These are phyloP conservation scores for Periconia sp. DNA, from an alignment of 2,329 filamentous ascomycete species.

Conservation along the genomic window DNA sequence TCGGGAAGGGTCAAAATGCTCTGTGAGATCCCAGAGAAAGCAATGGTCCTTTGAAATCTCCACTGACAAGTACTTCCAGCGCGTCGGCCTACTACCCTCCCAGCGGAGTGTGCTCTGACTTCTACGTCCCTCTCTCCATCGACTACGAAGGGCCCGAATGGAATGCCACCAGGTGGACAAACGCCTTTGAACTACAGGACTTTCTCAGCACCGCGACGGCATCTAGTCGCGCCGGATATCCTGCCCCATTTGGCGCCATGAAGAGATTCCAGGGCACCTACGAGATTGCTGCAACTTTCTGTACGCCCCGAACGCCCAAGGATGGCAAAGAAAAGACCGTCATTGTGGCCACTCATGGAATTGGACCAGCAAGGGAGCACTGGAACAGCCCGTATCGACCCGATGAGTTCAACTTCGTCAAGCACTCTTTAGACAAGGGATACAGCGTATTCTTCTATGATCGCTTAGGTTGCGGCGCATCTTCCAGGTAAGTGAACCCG, in stretches of 20 bases:
- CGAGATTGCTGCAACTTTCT: constrained; percentile 9
- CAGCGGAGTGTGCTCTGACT: constrained; percentile 8
- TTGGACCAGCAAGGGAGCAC: constrained; percentile 31
- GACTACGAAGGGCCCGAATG: constrained; percentile 6
- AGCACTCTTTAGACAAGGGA: constrained; percentile 29
- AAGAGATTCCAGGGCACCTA: constrained; percentile 3
- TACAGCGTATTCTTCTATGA: constrained; percentile 43
- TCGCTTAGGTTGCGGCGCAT: constrained; percentile 38
- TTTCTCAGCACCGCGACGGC: constrained; percentile 3
- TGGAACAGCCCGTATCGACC: constrained; percentile 34
- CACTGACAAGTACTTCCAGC: neutral
- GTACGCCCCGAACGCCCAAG: constrained; percentile 9
- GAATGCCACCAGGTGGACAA: constrained; percentile 5
- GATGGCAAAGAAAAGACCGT: constrained; percentile 25
- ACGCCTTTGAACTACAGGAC: constrained; percentile 7
- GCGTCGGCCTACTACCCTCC: constrained; percentile 9
- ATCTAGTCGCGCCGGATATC: neutral
- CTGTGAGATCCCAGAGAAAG: neutral
- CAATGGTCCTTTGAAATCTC: neutral
- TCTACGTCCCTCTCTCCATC: constrained; percentile 7
- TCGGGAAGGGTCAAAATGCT: neutral
- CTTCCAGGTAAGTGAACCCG: constrained; percentile 17
- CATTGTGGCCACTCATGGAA: constrained; percentile 35
- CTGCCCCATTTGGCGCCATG: neutral
- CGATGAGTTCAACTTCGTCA: constrained; percentile 38